Evolutionary conservation across 2,329 filamentous ascomycete species (phyloP).

Genomic region (Alternaria dauci): DNA sequence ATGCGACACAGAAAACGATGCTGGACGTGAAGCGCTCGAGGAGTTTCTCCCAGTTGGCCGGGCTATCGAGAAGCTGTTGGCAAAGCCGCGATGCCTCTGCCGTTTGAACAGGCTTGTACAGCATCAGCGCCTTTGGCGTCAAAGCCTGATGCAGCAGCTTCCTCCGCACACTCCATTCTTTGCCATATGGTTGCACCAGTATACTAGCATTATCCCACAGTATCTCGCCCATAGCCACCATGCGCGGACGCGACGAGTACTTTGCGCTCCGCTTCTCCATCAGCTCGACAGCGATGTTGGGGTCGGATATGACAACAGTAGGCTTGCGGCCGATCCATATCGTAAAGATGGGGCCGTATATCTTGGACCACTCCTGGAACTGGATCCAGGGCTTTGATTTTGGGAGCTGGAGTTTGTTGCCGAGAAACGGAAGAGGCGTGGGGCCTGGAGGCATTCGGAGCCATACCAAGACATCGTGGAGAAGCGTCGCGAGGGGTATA

Average conservation of each 20-base stretch:
- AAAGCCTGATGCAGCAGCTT: slow-evolving; percentile 53
- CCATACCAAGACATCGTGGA: slow-evolving; percentile 43
- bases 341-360: slow-evolving; percentile 59
- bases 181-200: slow-evolving; percentile 59
- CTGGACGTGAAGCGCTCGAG: slow-evolving; percentile 60
- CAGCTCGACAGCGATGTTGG: slow-evolving; percentile 54
- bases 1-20: slow-evolving; percentile 61
- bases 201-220: slow-evolving; percentile 56
- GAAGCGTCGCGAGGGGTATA: slow-evolving; percentile 34
- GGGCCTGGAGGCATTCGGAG: slow-evolving; percentile 58
- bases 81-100: slow-evolving; percentile 59
- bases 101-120: slow-evolving; percentile 60
- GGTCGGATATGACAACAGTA: slow-evolving; percentile 57
- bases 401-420: slow-evolving; percentile 46
- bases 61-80: slow-evolving; percentile 52
- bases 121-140: slow-evolving; percentile 53
- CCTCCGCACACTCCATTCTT: slow-evolving; percentile 56
- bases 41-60: slow-evolving; percentile 56
- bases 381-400: slow-evolving; percentile 47
- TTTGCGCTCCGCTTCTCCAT: slow-evolving; percentile 58
- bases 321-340: slow-evolving; percentile 59
- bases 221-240: slow-evolving; percentile 58
- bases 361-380: slow-evolving; percentile 56
- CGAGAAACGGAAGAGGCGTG: slow-evolving; percentile 57
- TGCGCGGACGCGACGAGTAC: slow-evolving; percentile 56